Evolutionary conservation across 1,284 basidiomycete species (phyloP), one percentile per base, ranked within the genome.

Genomic region (Ceratorhiza oryzae-sativae): DNA sequence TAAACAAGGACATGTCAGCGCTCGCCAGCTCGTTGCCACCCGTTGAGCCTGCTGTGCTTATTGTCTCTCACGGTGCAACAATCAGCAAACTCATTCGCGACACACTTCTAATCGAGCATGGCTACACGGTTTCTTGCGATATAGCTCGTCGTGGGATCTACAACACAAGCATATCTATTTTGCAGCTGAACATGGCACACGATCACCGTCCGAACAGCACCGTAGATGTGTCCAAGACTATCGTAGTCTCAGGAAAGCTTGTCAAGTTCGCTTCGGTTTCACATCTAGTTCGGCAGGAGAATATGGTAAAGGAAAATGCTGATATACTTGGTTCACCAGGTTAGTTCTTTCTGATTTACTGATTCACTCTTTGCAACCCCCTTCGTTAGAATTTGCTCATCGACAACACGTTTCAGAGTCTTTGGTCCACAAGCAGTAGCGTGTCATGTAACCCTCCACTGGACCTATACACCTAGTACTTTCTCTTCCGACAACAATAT

Each of bases 31-130:
- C 59, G 48, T 15, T 23, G n/a, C 15, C 32, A 27, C 56, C 12
- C n/a, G 25, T 25, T 1, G 49, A 65, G 23, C 59, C 58, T n/a
- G 63, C 62, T 20, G 20, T 73, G 32, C 73, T 73, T 27, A 34
- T 71, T 12, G 65, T 73, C 4, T 63, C 70, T 8, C 73, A 73
- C 34, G 73, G 73, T 23, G 60, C 70, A 23, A 71, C 61, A 20
- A 56, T 73, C 15, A 63, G 61, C 27, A 67, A 71, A 23, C 62
- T 73, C 9, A 60, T 73, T 9, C 49, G 59, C 32, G 55, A 59
- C 23, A 42, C 55, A 20, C 55, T 70, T 13, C 30, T 70, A 23
- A 15, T 32, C 23, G 55, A 58, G 15, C 41, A 58, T 36, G 67
- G 42, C 18, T 70, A 70, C 32, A 46, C 51, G 30, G 39, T 36